phyloP scores from a whole-genome alignment of 2,329 filamentous ascomycete genomes.

The Fusarium sp. region DNA sequence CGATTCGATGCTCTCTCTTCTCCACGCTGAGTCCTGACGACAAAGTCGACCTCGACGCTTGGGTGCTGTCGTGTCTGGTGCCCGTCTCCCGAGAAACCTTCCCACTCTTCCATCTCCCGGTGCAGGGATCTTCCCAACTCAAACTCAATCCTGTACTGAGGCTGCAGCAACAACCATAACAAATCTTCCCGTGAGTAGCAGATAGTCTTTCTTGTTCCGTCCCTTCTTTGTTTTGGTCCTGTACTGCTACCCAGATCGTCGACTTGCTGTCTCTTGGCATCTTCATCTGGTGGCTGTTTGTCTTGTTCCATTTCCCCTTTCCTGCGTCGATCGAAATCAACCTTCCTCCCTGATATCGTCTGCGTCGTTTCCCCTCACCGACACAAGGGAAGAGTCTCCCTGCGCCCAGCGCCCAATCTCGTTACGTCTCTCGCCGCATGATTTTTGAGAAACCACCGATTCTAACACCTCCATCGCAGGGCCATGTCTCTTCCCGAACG shows the following conservation, averaged over 20 bases:
- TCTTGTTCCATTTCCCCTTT: conserved; percentile 25
- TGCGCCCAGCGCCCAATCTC: conserved; percentile 14
- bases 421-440: conserved; percentile 4
- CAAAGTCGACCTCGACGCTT: conserved; percentile 23
- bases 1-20: conserved; percentile 35
- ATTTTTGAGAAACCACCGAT: conserved; percentile 6
- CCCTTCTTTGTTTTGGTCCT: conserved; percentile 11
- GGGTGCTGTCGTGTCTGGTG: conserved; percentile 33
- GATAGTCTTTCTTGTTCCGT: conserved; percentile 19
- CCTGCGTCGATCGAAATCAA: conserved; percentile 30
- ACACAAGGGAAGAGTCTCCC: conserved; percentile 30
- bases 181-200: conserved; percentile 41
- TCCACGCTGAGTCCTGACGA: conserved; percentile 33
- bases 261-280: conserved; percentile 18
- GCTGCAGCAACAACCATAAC: conserved; percentile 43
- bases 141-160: conserved; percentile 38
- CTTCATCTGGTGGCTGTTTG: conserved; percentile 17
- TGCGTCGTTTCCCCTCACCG: conserved; percentile 9
- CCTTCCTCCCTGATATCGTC: conserved; percentile 21
- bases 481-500: conserved; percentile 73
- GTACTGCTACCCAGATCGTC: conserved; percentile 11
- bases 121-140: conserved; percentile 44
- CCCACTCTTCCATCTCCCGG: conserved; percentile 21
- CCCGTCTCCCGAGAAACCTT: conserved; percentile 45
- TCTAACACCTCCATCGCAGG: conserved; percentile 48